Evolutionary conservation across 306 rosid genomes (phyloP).

Genomic region (Styphnolobium japonicum): DNA sequence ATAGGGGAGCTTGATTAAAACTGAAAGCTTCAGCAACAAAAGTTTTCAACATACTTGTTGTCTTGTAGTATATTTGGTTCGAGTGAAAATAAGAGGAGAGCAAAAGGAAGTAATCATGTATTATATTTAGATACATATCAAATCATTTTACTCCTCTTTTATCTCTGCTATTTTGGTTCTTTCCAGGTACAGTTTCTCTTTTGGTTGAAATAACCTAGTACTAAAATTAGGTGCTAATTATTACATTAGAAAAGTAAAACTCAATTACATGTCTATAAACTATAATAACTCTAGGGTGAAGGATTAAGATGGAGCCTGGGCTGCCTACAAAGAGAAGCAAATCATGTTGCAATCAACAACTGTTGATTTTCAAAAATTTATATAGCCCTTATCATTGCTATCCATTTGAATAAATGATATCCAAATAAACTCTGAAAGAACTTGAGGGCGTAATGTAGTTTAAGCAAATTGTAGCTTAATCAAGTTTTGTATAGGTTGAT

Average conservation of each 20-base stretch:
- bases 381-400: background rate
- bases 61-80: background rate
- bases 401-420: background rate
- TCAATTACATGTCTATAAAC: background rate
- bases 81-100: background rate
- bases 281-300: background rate
- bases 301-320: background rate
- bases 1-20: background rate
- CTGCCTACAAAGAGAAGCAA: background rate
- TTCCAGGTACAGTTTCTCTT: background rate
- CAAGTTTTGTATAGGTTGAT: background rate
- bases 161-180: background rate
- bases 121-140: background rate
- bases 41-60: background rate
- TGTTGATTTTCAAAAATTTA: background rate
- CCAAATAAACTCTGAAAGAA: background rate
- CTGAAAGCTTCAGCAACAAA: background rate
- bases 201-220: background rate
- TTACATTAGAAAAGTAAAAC: background rate
- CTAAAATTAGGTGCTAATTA: background rate
- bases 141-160: background rate
- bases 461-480: background rate
- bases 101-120: background rate
- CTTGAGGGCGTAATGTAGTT: background rate
- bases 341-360: background rate